A percentile compares a stretch with the other conserved stretches of the same genome.
Conservation (phyloP, 2,329 filamentous ascomycete genomes). For the Fusarium napiforme region DNA sequence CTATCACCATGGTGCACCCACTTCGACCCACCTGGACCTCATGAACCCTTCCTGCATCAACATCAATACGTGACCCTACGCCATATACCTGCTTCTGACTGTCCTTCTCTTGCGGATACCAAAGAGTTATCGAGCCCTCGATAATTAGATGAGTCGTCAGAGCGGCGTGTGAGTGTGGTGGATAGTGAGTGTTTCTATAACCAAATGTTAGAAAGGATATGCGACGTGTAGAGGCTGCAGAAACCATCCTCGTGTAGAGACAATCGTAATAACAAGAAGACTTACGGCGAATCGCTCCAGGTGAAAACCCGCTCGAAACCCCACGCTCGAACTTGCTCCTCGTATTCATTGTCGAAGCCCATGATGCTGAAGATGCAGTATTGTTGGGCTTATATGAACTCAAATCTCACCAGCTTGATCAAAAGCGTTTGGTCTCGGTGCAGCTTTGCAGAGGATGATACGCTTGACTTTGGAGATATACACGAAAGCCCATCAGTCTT, state of each 20-base stretch:
- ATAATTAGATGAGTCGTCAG: slow-evolving; percentile 78
- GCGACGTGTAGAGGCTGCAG: slow-evolving; percentile 1
- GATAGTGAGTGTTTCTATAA: slow-evolving; percentile 72
- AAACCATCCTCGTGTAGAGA: neutral
- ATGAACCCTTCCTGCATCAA: slow-evolving; percentile 71
- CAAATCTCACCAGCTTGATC: neutral
- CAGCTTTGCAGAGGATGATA: neutral
- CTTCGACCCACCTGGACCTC: slow-evolving; percentile 75
- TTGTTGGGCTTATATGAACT: neutral
- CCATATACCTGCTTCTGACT: slow-evolving; percentile 68
- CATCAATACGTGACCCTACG: slow-evolving; percentile 71
- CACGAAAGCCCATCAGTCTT: neutral
- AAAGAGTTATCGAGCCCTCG: slow-evolving; percentile 71
- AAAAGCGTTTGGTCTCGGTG: neutral
- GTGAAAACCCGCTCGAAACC: slow-evolving; percentile 77
- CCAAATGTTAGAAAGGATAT: slow-evolving; percentile 13
- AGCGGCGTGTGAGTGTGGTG: slow-evolving; percentile 71
- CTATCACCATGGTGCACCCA: slow-evolving; percentile 76
- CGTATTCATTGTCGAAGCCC: slow-evolving; percentile 49
- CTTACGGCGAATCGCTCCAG: slow-evolving; percentile 77
- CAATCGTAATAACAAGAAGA: slow-evolving; percentile 31
- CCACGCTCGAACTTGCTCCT: slow-evolving; percentile 74
- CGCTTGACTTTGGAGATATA: neutral
- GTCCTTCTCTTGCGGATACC: slow-evolving; percentile 69
- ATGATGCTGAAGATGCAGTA: slow-evolving; percentile 32